Evolutionary conservation across 2,329 filamentous ascomycete species (phyloP), one percentile per base, ranked within the genome.

Genomic region (Neurospora sp.): DNA sequence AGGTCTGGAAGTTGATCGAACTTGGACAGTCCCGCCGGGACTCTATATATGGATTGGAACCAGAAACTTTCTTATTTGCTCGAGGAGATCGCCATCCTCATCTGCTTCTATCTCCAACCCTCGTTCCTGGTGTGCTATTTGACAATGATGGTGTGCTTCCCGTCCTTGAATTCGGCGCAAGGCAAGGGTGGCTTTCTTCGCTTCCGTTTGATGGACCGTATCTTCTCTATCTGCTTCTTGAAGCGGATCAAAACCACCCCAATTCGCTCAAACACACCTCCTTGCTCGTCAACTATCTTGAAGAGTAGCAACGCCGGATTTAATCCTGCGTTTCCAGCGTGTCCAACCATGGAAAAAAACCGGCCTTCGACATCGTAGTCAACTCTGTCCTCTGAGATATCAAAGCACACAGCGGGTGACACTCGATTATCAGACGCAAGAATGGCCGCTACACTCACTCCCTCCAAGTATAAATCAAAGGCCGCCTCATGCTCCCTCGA

Each of bases 371-470:
- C 43, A 8, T 23, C 3, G 17, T 46, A 12, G 23, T 15, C n/a
- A 17, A 57, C 40, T 33, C 19, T 46, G 1, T 8, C 15, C 23
- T 3, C 6, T 8, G 15, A 17, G 23, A 39, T 12, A 68, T 36
- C 28, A 6, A 72, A 43, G 17, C 0, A 1, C 17, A 23, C 19
- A 12, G 0, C 0, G 3, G 52, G 52, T 62, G 52, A 33, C 12
- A n/a, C 15, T 17, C 12, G 12, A 62, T 15, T 15, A 4, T 4
- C 1, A 15, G 0, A 0, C 8, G 0, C 3, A 33, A 2, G 23
- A 2, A 3, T 2, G 1, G 23, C 23, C 12, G 23, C 6, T 0
- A 62, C 4, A 2, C 1, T 17, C 3, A 23, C 52, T 17, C 23
- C 52, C 15, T 62, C 52, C 52, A 62, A 33, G 23, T 8, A 17